Evolutionary conservation across 352 stramenopile genomes (phyloP), one percentile per base, ranked within the genome.

Genomic region (Phytophthora sojae): DNA sequence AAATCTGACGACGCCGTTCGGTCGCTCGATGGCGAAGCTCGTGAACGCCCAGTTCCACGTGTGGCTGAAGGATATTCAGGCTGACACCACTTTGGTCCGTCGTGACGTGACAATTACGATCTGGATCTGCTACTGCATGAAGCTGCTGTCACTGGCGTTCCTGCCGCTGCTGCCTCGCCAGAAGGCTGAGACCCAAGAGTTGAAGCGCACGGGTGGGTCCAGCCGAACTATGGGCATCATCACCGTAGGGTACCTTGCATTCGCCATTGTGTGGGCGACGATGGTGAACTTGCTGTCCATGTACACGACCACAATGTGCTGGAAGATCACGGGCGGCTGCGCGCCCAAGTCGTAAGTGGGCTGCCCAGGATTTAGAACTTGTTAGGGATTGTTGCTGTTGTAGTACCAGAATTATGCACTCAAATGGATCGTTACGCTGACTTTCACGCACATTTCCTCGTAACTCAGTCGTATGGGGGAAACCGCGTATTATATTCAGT

Each of bases 31-130:
- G 47, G 79, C 82, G 37, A 90, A 89, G 69, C 42, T 87, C 26
- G 71, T 90, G 37, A 84, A 88, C 57, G 73, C 71, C 11, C 75
- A 71, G 21, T 91, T 90, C 68, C 72, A 83, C 35, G 71, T 91
- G 42, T 88, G 77, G 71, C 61, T 80, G 4, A 66, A 81, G 5
- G 77, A 88, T 55, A 85, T 91, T 32, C 65, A 76, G 45, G 61
- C 54, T 19, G 83, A 91, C 58, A 78, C 80, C 44, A 65, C 71
- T 19, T 51, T 51, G n/a, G 44, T 51, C n/a, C 44, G 80, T 3
- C 75, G 77, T 11, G 80, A 88, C 54, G 74, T 90, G 21, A 87
- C 80, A 14, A 80, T 84, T 56, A 86, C 77, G 17, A 84, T 85
- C 56, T 80, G 75, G 64, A 80, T 88, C 58, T 84, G 73, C 51